Evolutionary conservation across 1,284 basidiomycete genomes (phyloP).

Genomic region (Boletus sp.): DNA sequence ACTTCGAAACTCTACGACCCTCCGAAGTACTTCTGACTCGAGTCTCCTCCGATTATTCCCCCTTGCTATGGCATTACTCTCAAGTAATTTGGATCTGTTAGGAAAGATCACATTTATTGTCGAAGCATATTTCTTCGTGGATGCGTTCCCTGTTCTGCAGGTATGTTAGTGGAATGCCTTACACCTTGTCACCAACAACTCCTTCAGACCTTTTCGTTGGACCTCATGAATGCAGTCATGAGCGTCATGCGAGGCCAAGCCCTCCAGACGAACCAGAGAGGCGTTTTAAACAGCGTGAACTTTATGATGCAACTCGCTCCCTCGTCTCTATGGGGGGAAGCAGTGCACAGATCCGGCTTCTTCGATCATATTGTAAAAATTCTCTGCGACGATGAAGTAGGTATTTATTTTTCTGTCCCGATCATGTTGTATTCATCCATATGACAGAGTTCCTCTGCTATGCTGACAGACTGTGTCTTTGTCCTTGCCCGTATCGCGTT

Average conservation of each 20-base stretch:
- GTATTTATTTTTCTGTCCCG: conserved; percentile 11
- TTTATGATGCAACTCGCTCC: conserved; percentile 61
- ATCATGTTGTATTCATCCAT: conserved; percentile 14
- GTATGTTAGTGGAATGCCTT: conserved; percentile 37
- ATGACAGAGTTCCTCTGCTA: conserved; percentile 44
- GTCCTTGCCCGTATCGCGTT: conserved; percentile 67
- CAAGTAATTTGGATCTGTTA: conserved; percentile 72
- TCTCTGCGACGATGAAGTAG: conserved; percentile 62
- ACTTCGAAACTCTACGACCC: conserved; percentile 61
- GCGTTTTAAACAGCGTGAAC: conserved; percentile 51
- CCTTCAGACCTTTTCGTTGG: conserved; percentile 45
- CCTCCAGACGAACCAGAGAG: conserved; percentile 51
- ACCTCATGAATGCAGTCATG: conserved; percentile 54
- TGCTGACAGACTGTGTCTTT: conserved; percentile 64
- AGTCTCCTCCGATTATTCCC: conserved; percentile 71
- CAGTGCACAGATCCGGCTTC: conserved; percentile 66
- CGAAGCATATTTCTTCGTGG: conserved; percentile 80
- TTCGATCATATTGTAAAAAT: conserved; percentile 57
- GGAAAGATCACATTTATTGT: conserved; percentile 64
- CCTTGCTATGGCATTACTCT: conserved; percentile 55
- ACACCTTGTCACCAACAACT: conserved; percentile 4
- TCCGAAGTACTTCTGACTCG: conserved; percentile 47
- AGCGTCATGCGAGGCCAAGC: conserved; percentile 48
- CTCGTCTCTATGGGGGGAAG: conserved; percentile 60
- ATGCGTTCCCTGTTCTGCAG: conserved; percentile 63